These are phyloP conservation scores for Ceraceosorus bombacis DNA, from an alignment of 1,284 basidiomycete genomes.

Conservation along the genomic window DNA sequence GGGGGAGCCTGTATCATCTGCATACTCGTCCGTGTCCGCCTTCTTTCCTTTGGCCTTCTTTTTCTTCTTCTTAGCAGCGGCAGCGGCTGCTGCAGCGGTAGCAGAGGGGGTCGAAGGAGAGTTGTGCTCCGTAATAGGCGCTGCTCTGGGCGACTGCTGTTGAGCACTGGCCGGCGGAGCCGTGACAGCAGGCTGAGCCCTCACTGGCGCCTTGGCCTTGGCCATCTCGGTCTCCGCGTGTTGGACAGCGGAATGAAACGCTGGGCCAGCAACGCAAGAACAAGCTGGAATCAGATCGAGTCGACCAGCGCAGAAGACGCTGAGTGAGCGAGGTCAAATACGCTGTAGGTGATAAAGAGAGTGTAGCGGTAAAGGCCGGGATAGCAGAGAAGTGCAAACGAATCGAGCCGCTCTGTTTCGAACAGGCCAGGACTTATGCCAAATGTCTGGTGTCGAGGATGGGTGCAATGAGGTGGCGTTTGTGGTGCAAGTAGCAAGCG, in stretches of 20 bases:
- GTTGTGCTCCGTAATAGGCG: neutral
- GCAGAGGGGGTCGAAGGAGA: neutral
- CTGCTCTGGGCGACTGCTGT: neutral
- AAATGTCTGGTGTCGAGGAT: too few species aligned
- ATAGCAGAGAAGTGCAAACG: too few species aligned
- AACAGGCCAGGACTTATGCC: too few species aligned
- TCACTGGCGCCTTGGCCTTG: slow-evolving; percentile 26
- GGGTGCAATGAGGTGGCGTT: too few species aligned
- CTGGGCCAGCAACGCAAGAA: neutral
- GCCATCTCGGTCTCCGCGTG: slow-evolving; percentile 19
- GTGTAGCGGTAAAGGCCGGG: too few species aligned
- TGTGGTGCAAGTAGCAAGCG: too few species aligned
- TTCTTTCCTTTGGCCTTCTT: slow-evolving; percentile 40
- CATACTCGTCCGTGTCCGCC: slow-evolving; percentile 7
- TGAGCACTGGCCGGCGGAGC: neutral
- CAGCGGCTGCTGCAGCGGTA: slow-evolving; percentile 14
- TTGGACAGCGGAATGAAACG: slow-evolving; percentile 9
- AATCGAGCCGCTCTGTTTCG: too few species aligned
- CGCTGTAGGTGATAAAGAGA: too few species aligned
- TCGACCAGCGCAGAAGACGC: too few species aligned
- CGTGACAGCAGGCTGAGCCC: slow-evolving; percentile 4
- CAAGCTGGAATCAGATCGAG: too few species aligned
- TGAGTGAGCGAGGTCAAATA: too few species aligned
- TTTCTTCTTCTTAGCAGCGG: slow-evolving; percentile 40
- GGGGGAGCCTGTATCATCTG: slow-evolving; percentile 12